Evolutionary conservation across 768 basidiomycete species (phyloP).

Genomic region (Crepidotus variabilis): DNA sequence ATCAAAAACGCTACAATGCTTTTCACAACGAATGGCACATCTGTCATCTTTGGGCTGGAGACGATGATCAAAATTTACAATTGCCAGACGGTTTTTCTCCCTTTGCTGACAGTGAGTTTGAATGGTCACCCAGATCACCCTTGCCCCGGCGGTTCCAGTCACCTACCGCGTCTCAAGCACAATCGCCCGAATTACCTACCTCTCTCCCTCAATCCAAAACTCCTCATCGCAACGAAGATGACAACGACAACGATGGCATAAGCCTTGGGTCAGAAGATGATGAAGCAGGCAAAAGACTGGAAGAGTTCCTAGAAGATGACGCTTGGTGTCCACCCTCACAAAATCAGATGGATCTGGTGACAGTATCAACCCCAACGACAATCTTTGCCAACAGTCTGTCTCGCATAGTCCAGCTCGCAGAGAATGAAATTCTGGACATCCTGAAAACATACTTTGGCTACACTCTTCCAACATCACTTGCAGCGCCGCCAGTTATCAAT

Average conservation of each 20-base stretch:
- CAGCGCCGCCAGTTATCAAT: not conserved
- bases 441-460: not conserved
- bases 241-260: not conserved
- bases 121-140: not conserved
- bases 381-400: not conserved
- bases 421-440: not conserved
- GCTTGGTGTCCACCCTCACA: not conserved
- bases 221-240: too few species aligned
- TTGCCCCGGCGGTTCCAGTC: too few species aligned
- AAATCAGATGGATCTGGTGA: too few species aligned
- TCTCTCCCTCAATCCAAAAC: too few species aligned
- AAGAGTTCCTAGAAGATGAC: not conserved
- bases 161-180: not conserved
- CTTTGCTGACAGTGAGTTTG: not conserved
- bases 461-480: not conserved
- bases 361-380: too few species aligned
- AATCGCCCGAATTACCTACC: not conserved
- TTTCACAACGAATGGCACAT: conserved; percentile 9
- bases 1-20: conserved; percentile 4
- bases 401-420: not conserved
- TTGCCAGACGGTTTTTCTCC: not conserved
- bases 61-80: not conserved
- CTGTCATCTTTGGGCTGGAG: conserved; percentile 2
- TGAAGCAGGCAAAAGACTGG: not conserved
- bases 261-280: not conserved